Base-by-base conservation (phyloP, 495 filamentous ascomycete genomes). In the Cercophora sp. region DNA sequence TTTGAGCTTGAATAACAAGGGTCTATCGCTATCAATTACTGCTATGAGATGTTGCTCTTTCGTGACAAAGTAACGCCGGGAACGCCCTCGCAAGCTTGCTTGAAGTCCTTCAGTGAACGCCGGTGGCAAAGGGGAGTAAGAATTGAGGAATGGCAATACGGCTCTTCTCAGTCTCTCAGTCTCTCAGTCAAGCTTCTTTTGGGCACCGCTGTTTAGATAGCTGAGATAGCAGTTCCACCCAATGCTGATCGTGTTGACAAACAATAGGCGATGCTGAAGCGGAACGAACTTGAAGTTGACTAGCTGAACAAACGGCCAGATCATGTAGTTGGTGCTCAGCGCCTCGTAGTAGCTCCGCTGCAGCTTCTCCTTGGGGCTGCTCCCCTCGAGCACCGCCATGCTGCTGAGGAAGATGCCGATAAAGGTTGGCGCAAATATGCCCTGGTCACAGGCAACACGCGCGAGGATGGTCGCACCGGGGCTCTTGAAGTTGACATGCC, bases 171-270 rank as follows among this genome's bases (percentile, higher is more conserved):
- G 18, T 11, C 32, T 37, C 20, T 8, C 2, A 24, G 18, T 46
- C 23, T 6, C 15, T 22, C 29, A 26, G 16, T 29, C 29, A 16
- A 35, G 9, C 25, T 18, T 40, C 23, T 24, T 35, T 25, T 20
- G 26, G 25, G 32, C 43, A 9, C 47, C 43, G 46, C 69, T 91
- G 70, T 91, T 95, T 54, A 94, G 72, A 64, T 79, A 85, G 70
- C 91, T 96, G 44, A 98, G 69, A 67, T 96, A 93, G 67, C 89
- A 96, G 65, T 98, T 98, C 93, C 93, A 98, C 54, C 90, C 92
- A 81, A 77, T 68, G 37, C 58, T 74, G 36, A 97, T 77, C 16
- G 95, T 68, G 63, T 98, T 98, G 39, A 96, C 93, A 37, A 96
- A 82, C 58, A 98, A 68, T 26, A 98, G 79, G 52, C 92, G 73